These are phyloP conservation scores for Helminthosporium solani DNA, from an alignment of 2,329 filamentous ascomycete species.

Conservation along the genomic window DNA sequence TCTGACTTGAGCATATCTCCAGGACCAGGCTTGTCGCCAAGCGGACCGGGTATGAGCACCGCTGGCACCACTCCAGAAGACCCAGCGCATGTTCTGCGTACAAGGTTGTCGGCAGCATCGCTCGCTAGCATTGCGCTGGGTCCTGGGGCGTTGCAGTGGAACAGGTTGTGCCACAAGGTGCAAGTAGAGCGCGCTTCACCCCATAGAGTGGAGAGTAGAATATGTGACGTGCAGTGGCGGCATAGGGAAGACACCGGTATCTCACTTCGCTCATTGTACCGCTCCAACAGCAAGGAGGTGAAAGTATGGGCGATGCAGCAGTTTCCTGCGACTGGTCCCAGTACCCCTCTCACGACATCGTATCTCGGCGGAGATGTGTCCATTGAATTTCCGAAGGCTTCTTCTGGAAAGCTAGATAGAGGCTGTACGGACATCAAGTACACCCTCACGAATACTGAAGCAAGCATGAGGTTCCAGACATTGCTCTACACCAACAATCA, in stretches of 20 bases:
- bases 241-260: conserved; percentile 32
- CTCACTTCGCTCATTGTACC: conserved; percentile 25
- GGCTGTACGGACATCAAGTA: conserved; percentile 34
- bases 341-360: conserved; percentile 33
- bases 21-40: conserved; percentile 8
- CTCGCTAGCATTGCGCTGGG: conserved; percentile 28
- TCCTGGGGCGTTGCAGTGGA: conserved; percentile 32
- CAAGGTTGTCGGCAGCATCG: conserved; percentile 20
- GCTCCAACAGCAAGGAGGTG: conserved; percentile 16
- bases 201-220: conserved; percentile 12
- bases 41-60: conserved; percentile 14
- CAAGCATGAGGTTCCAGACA: conserved; percentile 27
- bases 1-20: conserved; percentile 20
- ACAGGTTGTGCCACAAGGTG: conserved; percentile 26
- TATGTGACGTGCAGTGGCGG: conserved; percentile 32
- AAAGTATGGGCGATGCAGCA: conserved; percentile 30
- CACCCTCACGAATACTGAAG: conserved; percentile 17
- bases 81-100: conserved; percentile 10
- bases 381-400: conserved; percentile 31
- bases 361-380: conserved; percentile 29
- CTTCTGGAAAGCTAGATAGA: conserved; percentile 29
- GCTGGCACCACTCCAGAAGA: conserved; percentile 25
- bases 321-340: conserved; percentile 33
- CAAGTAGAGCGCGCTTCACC: conserved; percentile 26
- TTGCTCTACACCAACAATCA: conserved; percentile 38